phyloP scores from a whole-genome alignment of 2,329 filamentous ascomycete genomes.

The Trichophyton verrucosum region DNA sequence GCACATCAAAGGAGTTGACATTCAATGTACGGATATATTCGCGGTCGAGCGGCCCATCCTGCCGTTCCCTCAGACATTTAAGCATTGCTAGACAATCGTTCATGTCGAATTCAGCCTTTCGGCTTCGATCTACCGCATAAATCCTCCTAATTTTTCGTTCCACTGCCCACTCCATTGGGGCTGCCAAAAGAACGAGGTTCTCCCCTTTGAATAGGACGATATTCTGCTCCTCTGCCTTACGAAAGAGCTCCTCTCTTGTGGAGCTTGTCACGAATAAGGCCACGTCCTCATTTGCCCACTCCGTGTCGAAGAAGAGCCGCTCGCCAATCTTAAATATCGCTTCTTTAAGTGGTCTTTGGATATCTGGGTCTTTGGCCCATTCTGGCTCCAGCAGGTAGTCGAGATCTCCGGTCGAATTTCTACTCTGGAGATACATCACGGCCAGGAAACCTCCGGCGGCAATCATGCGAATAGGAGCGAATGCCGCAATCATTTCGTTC shows the following conservation, averaged over 20 bases:
- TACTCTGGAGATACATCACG: slow-evolving; percentile 7
- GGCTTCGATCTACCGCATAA: slow-evolving; percentile 15
- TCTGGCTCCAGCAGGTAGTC: slow-evolving; percentile 15
- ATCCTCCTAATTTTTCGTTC: slow-evolving; percentile 26
- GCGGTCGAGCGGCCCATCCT: slow-evolving; percentile 17
- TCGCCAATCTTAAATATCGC: slow-evolving; percentile 16
- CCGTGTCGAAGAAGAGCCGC: slow-evolving; percentile 16
- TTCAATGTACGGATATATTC: slow-evolving; percentile 21
- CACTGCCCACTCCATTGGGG: slow-evolving; percentile 25
- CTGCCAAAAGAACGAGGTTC: slow-evolving; percentile 21
- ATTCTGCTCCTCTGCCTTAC: slow-evolving; percentile 21
- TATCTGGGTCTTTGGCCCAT: slow-evolving; percentile 23
- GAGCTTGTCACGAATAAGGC: slow-evolving; percentile 20
- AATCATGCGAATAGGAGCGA: slow-evolving; percentile 12
- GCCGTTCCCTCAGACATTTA: slow-evolving; percentile 16
- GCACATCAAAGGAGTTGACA: slow-evolving; percentile 19
- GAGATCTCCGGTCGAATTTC: slow-evolving; percentile 9
- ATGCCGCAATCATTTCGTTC: slow-evolving; percentile 8
- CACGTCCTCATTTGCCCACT: slow-evolving; percentile 25
- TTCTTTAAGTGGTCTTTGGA: slow-evolving; percentile 19
- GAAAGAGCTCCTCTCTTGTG: slow-evolving; percentile 14
- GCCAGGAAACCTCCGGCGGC: slow-evolving; percentile 10
- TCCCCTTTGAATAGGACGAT: slow-evolving; percentile 22
- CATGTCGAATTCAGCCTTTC: slow-evolving; percentile 20
- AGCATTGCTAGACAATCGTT: slow-evolving; percentile 22